Percentiles rank a stretch among this genome's conserved stretches.
phyloP scores from a whole-genome alignment of 2,329 filamentous ascomycete species.

The Diplodia intermedia region DNA sequence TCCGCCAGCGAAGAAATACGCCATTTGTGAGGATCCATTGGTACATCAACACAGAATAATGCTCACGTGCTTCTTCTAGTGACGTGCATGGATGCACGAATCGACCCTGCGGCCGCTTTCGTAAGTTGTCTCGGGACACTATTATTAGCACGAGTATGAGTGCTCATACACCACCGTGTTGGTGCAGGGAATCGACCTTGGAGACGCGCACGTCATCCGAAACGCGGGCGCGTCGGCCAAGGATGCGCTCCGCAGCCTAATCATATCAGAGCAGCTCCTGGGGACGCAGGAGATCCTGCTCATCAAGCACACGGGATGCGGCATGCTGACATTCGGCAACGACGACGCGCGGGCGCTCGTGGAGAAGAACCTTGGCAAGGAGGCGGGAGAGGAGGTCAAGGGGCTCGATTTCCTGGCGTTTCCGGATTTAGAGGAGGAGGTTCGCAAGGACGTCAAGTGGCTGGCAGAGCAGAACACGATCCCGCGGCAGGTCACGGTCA shows the following conservation, averaged over 20 bases:
- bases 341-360: constrained; percentile 63
- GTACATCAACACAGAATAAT: neutral
- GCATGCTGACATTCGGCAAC: constrained; percentile 74
- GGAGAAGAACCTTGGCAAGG: constrained; percentile 63
- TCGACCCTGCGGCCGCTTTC: constrained; percentile 67
- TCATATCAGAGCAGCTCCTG: constrained; percentile 81
- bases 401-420: constrained; percentile 72
- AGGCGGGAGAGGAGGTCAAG: constrained; percentile 55
- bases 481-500: constrained; percentile 65
- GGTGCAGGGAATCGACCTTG: constrained; percentile 71
- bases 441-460: constrained; percentile 70
- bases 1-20: constrained; percentile 73
- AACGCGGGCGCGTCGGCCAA: constrained; percentile 63
- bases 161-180: neutral
- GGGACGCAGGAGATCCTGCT: constrained; percentile 77
- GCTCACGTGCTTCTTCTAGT: constrained; percentile 51
- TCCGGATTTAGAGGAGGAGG: constrained; percentile 66
- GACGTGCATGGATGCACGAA: constrained; percentile 83
- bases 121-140: neutral
- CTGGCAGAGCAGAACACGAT: constrained; percentile 65
- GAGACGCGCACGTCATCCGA: constrained; percentile 79
- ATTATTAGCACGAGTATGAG: neutral
- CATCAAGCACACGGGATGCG: constrained; percentile 77
- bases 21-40: constrained; percentile 58
- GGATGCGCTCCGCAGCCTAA: constrained; percentile 74